Evolutionary conservation across 164 flowering plant genomes (phyloP).

Genomic region (Santalum album): DNA sequence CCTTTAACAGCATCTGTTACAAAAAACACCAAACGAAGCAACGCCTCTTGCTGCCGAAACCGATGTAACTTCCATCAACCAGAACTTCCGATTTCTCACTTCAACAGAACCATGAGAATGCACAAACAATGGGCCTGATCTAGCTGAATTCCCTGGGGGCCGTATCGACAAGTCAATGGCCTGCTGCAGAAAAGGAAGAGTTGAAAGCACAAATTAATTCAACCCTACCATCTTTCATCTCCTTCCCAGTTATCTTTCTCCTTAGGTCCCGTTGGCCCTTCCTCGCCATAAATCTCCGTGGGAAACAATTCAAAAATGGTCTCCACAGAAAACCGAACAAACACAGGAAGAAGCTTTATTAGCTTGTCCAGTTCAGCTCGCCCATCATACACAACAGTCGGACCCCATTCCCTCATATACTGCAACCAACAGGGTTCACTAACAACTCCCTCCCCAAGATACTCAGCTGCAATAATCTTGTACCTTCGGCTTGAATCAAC

Average conservation of each 20-base stretch:
- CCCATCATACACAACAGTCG: constrained; percentile 27
- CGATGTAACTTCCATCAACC: no score
- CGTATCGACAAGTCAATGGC: no score
- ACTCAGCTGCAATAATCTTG: constrained; percentile 34
- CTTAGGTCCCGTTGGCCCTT: constrained; percentile 6
- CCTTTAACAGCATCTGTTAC: no score
- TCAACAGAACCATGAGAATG: no score
- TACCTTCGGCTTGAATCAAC: constrained; percentile 30
- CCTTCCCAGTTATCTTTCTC: constrained; percentile 5
- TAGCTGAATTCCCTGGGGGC: no score
- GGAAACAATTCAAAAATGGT: constrained; percentile 3
- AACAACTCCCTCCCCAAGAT: constrained; percentile 29
- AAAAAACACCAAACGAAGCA: no score
- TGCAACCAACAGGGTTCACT: constrained; percentile 35
- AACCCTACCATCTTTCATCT: constrained; percentile 7
- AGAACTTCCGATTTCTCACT: no score
- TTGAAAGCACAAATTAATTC: no score
- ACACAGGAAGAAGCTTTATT: constrained; percentile 21
- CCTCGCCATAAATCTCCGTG: constrained; percentile 2
- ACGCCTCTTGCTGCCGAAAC: no score
- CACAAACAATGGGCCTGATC: no score
- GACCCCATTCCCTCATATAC: constrained; percentile 48
- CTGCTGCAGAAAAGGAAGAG: no score
- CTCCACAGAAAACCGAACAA: constrained; percentile 1
- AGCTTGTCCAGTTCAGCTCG: constrained; percentile 27